Conservation (phyloP, 768 basidiomycete species). For the Plicaturopsis crispa region DNA sequence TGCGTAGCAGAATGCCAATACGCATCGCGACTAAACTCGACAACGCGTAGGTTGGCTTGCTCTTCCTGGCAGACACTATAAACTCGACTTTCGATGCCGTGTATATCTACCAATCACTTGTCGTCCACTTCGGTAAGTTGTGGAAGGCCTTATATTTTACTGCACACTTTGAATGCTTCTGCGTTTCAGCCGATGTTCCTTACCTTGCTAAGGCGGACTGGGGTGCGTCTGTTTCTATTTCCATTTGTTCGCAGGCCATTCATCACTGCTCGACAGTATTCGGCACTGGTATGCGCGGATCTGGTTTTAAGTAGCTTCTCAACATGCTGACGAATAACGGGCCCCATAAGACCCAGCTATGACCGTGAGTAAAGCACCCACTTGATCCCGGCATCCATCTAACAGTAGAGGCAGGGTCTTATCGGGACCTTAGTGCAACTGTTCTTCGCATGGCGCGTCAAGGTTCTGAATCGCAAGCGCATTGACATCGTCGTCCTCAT, state of each 20-base stretch:
- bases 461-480: slow-evolving; percentile 10
- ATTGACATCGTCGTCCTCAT: slow-evolving; percentile 7
- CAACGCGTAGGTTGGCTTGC: slow-evolving; percentile 25
- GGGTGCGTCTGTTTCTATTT: slow-evolving; percentile 12
- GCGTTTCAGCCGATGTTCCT: slow-evolving; percentile 15
- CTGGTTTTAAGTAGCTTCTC: too few species aligned
- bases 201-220: slow-evolving; percentile 18
- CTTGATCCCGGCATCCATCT: slow-evolving; percentile 1
- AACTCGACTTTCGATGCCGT: slow-evolving; percentile 27
- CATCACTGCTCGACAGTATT: slow-evolving; percentile 3
- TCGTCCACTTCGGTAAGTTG: slow-evolving; percentile 25
- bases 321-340: too few species aligned
- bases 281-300: too few species aligned
- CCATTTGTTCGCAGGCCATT: slow-evolving; percentile 15
- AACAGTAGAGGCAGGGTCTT: slow-evolving; percentile 11
- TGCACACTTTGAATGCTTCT: background rate
- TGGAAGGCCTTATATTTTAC: background rate
- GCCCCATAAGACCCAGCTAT: slow-evolving; percentile 20
- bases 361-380: slow-evolving; percentile 8
- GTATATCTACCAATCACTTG: slow-evolving; percentile 27
- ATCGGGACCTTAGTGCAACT: slow-evolving; percentile 15
- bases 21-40: background rate
- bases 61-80: slow-evolving; percentile 37
- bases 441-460: slow-evolving; percentile 21
- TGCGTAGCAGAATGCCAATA: slow-evolving; percentile 15